Base-by-base conservation (phyloP, 2,329 filamentous ascomycete genomes). In the Fusarium sp. region DNA sequence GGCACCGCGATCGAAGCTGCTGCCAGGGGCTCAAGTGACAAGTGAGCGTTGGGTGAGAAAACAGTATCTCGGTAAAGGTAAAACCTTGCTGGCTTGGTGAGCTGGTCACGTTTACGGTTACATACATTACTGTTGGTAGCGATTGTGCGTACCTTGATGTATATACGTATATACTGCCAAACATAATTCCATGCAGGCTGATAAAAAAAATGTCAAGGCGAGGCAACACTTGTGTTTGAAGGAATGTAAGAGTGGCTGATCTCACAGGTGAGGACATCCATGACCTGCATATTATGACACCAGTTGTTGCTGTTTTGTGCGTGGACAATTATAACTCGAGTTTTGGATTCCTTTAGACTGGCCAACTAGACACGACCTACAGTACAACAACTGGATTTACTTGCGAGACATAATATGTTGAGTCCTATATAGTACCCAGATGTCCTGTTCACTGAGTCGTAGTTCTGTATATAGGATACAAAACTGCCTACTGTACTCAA, bases 401-500 rank as follows among this genome's bases (percentile, higher is more conserved):
- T 22, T 58, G n/a, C 27, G 30, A 65, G 52, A 49, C 16, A 45
- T 20, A 57, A 47, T n/a, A n/a, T 22, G 30, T 41, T 38, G n/a
- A 22, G 32, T 40, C 13, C 24, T 40, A 15, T 29, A n/a, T 20
- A 20, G 48, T 46, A 60, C 13, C 22, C 15, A 30, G 13, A 58
- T 52, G 32, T 52, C 48, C 16, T n/a, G 34, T 38, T 38, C 34
- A 38, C 43, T 25, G 22, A n/a, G 43, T 56, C 11, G 56, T 7
- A 41, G 20, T 44, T 27, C 32, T 48, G 43, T 62, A 51, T 45
- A 45, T 40, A 52, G 40, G 27, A 44, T 38, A 58, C 47, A 62
- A 49, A 24, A 40, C 41, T 68, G 65, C 40, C 34, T 6, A n/a
- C 34, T 38, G 43, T 45, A 44, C 64, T 64, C 58, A 49, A 43